Percentiles rank a stretch among this genome's conserved stretches.
phyloP scores from a whole-genome alignment of 2,329 filamentous ascomycete species.

The Botryotinia globosa region DNA sequence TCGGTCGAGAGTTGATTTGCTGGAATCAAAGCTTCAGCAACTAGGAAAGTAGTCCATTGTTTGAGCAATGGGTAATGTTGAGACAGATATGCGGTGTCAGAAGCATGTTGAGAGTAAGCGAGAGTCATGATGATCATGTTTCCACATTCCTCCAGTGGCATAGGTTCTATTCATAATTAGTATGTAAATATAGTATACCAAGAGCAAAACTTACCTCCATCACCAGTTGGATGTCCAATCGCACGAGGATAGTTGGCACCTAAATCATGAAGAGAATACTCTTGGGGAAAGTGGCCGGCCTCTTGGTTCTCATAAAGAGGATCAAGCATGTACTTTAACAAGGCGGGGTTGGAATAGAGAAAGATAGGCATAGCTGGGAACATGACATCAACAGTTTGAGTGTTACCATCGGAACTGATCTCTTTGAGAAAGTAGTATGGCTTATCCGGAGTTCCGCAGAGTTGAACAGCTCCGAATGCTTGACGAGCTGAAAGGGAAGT shows the following conservation, averaged over 20 bases:
- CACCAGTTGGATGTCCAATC: conserved; percentile 65
- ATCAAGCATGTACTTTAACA: conserved; percentile 58
- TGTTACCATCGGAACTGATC: conserved; percentile 83
- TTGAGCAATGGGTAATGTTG: conserved; percentile 70
- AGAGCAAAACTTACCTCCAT: conserved; percentile 45
- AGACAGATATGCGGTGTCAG: conserved; percentile 54
- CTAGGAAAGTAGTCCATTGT: conserved; percentile 76
- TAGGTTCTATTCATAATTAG: conserved; percentile 51
- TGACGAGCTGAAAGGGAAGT: conserved; percentile 79
- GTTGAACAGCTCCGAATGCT: conserved; percentile 72
- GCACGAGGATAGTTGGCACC: conserved; percentile 67
- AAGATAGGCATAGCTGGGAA: conserved; percentile 82
- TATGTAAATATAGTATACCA: neutral
- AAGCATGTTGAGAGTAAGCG: conserved; percentile 59
- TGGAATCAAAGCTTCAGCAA: conserved; percentile 70
- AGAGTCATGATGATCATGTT: conserved; percentile 83
- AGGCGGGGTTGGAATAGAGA: conserved; percentile 70
- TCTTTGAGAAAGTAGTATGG: conserved; percentile 84
- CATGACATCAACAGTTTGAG: conserved; percentile 85
- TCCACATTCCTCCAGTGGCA: conserved; percentile 76
- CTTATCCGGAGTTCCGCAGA: conserved; percentile 65
- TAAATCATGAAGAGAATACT: conserved; percentile 71
- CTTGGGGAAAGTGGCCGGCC: conserved; percentile 63
- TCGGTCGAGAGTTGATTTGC: conserved; percentile 78
- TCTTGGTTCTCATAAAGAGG: conserved; percentile 68